These are phyloP conservation scores for Arthrobotrys conoides DNA, from an alignment of 2,329 filamentous ascomycete genomes.

Conservation along the genomic window DNA sequence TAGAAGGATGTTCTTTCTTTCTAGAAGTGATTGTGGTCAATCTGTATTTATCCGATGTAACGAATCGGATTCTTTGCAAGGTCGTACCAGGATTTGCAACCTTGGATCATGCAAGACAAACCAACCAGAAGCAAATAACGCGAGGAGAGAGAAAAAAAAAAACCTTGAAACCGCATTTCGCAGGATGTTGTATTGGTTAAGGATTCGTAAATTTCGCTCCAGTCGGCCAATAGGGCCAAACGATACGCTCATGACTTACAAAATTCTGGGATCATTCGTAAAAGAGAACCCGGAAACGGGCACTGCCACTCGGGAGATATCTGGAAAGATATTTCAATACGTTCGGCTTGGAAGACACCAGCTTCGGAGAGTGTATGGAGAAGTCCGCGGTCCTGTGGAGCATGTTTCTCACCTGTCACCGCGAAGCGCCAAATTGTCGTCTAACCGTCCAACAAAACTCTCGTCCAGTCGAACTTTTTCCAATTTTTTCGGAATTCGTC, in stretches of 20 bases:
- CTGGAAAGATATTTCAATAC: slow-evolving; percentile 36
- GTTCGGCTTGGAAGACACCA: slow-evolving; percentile 19
- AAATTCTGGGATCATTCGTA: slow-evolving; percentile 17
- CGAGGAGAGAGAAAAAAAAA: background rate
- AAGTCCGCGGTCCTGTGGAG: slow-evolving; percentile 21
- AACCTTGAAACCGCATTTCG: slow-evolving; percentile 21
- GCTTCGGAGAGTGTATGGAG: background rate
- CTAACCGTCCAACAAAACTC: slow-evolving; percentile 72
- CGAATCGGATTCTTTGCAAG: slow-evolving; percentile 61
- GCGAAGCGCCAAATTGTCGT: slow-evolving; percentile 15
- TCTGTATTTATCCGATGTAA: slow-evolving; percentile 59
- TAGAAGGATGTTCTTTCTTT: slow-evolving; percentile 30
- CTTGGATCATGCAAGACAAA: slow-evolving; percentile 52
- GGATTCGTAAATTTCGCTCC: slow-evolving; percentile 36
- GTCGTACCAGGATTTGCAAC: slow-evolving; percentile 42
- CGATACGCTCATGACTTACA: slow-evolving; percentile 23
- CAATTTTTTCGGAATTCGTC: slow-evolving; percentile 87
- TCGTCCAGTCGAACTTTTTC: slow-evolving; percentile 93
- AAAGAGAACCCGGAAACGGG: slow-evolving; percentile 16
- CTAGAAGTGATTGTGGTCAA: slow-evolving; percentile 56
- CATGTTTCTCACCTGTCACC: background rate
- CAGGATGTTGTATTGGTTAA: slow-evolving; percentile 26
- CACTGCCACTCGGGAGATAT: slow-evolving; percentile 45
- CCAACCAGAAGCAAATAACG: slow-evolving; percentile 28
- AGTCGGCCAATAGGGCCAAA: slow-evolving; percentile 24